Percentiles rank a stretch among this genome's conserved stretches.
These are phyloP conservation scores for bread wheat (Triticum aestivum) DNA, from an alignment of 176 grass and related monocot genomes.

Conservation along the genomic window IWGSC_CS_RefSeq_v2.1 NC_057796.1:357364801-357365300, in stretches of 20 bases:
- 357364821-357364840: slow-evolving; percentile 62
- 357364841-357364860: slow-evolving; percentile 27
- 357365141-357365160: neutral
- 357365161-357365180: neutral
- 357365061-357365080: slow-evolving; percentile 54
- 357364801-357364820: slow-evolving; percentile 67
- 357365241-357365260: neutral
- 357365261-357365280: neutral
- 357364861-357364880: neutral
- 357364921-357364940: slow-evolving; percentile 41
- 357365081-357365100: slow-evolving; percentile 57
- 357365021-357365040: slow-evolving; percentile 40
- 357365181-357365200: neutral
- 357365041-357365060: slow-evolving; percentile 31
- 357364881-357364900: neutral
- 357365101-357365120: slow-evolving; percentile 31
- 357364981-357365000: slow-evolving; percentile 16
- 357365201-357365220: neutral
- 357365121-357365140: neutral
- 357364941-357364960: slow-evolving; percentile 45
- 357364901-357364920: slow-evolving; percentile 47
- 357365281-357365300: neutral
- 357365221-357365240: neutral
- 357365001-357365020: slow-evolving; percentile 46
- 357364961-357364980: neutral